Percentiles rank a stretch among this genome's conserved stretches.
phyloP scores from a whole-genome alignment of 176 grass and related monocot species.

The Oryza coarctata region DNA sequence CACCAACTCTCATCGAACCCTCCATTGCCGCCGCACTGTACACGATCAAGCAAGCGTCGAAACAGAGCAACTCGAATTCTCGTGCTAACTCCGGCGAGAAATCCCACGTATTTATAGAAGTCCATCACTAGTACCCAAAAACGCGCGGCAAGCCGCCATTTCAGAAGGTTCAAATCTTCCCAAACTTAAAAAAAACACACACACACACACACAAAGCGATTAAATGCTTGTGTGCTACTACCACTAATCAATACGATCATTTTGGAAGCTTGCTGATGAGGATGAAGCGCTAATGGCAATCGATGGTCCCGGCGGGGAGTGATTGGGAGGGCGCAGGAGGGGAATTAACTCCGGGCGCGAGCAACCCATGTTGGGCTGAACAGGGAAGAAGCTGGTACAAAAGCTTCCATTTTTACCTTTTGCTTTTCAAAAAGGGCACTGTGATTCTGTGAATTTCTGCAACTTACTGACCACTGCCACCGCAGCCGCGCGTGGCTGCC shows the following conservation, averaged over 20 bases:
- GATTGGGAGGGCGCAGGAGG: slow-evolving; percentile 8
- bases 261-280: slow-evolving; percentile 7
- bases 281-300: slow-evolving; percentile 25
- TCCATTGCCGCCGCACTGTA: slow-evolving; percentile 25
- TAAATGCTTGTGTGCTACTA: neutral
- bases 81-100: neutral
- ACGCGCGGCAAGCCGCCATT: slow-evolving; percentile 5
- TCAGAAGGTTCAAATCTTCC: slow-evolving; percentile 7
- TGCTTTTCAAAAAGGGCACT: slow-evolving; percentile 39
- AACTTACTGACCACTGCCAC: slow-evolving; percentile 27
- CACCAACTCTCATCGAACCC: neutral
- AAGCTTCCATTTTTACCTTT: slow-evolving; percentile 58
- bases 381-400: slow-evolving; percentile 23
- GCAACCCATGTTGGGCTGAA: slow-evolving; percentile 48
- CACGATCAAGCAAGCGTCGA: neutral
- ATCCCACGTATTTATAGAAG: slow-evolving; percentile 38
- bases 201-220: neutral
- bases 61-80: slow-evolving; percentile 35
- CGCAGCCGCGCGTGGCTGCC: neutral
- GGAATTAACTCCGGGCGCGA: slow-evolving; percentile 45
- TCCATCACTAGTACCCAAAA: neutral
- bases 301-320: neutral
- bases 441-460: slow-evolving; percentile 56
- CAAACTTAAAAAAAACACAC: neutral
- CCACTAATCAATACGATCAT: slow-evolving; percentile 1